Percentiles rank a stretch among this genome's conserved stretches.
Conservation (phyloP, 441 rosid species). For the Arabidopsis lyrata region DNA sequence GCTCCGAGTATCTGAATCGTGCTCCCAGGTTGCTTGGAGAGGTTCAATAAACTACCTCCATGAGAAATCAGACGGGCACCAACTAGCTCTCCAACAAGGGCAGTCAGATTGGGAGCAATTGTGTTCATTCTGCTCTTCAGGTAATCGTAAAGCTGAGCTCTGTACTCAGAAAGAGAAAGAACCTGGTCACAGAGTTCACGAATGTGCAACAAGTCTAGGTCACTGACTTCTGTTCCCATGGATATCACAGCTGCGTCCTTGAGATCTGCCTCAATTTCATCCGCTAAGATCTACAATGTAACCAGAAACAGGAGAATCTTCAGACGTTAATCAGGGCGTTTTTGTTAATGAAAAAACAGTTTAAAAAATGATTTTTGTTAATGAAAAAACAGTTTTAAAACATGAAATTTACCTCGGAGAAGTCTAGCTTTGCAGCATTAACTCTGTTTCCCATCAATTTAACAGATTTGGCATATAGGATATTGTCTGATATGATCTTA, state of each 20-base stretch:
- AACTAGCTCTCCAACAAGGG: constrained; percentile 94
- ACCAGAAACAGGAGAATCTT: neutral
- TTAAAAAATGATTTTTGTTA: neutral
- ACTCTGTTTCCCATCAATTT: constrained; percentile 84
- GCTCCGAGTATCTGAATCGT: constrained; percentile 96
- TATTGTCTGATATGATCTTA: constrained; percentile 84
- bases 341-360: neutral
- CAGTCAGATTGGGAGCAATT: constrained; percentile 91
- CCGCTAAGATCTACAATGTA: constrained; percentile 59
- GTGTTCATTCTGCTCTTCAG: constrained; percentile 92
- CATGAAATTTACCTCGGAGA: constrained; percentile 68
- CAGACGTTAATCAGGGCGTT: neutral
- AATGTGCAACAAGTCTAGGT: constrained; percentile 76
- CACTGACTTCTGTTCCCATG: constrained; percentile 95
- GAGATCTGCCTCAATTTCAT: constrained; percentile 77
- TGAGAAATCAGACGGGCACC: constrained; percentile 95
- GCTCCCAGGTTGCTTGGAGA: constrained; percentile 95
- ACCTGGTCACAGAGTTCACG: constrained; percentile 92
- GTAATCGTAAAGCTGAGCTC: constrained; percentile 91
- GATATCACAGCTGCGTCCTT: constrained; percentile 92
- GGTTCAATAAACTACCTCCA: constrained; percentile 92
- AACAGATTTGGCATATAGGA: constrained; percentile 83
- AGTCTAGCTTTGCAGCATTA: constrained; percentile 87
- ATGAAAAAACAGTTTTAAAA: neutral
- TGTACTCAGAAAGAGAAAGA: constrained; percentile 83